Base-by-base conservation (phyloP, 2,329 filamentous ascomycete species). In the Orbilia javanica region DNA sequence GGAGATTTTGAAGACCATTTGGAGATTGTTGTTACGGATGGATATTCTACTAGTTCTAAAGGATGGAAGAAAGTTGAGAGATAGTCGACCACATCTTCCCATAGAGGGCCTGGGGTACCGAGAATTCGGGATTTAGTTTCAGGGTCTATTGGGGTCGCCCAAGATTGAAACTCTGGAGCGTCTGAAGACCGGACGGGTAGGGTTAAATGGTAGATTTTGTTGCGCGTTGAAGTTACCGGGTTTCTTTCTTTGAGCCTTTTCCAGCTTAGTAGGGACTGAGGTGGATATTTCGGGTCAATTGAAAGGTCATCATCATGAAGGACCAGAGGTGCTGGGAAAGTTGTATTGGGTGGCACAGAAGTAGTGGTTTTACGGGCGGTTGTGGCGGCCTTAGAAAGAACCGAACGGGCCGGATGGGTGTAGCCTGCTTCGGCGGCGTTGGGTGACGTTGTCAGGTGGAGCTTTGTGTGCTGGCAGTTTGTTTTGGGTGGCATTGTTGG, bases 271-370 rank as follows among this genome's bases (percentile, higher is more conserved):
- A 48, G 89, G 84, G 44, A 85, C 87, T 92, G 89, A 0, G 86
- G 83, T 0, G 86, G 84, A 44, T 85, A 85, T 4, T 86, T 84
- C 0, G 88, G 87, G 44, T 91, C 87, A 36, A 85, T 83, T 0
- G 87, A 86, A 0, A 92, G 84, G 20, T 88, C 88, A 81, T 91
- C 90, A 1, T 84, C 85, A 0, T 90, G 90, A 0, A 92, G 83
- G 0, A 90, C 84, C 4, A 92, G 81, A 0, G 90, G 89, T 0
- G 84, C 88, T 0, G 89, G 90, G 78, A 90, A 92, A 0, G 84
- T 83, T 34, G 74, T 80, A n/a, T 20, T 46, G 34, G 15, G n/a
- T n/a, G 57, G 72, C 1, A 50, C 20, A 22, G 44, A 13, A 11
- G 10, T 34, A 20, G 36, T 11, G 25, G 25, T 31, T 22, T 55